phyloP scores from a whole-genome alignment of 306 rosid genomes.

The Oxytropis ochrocephala region DNA sequence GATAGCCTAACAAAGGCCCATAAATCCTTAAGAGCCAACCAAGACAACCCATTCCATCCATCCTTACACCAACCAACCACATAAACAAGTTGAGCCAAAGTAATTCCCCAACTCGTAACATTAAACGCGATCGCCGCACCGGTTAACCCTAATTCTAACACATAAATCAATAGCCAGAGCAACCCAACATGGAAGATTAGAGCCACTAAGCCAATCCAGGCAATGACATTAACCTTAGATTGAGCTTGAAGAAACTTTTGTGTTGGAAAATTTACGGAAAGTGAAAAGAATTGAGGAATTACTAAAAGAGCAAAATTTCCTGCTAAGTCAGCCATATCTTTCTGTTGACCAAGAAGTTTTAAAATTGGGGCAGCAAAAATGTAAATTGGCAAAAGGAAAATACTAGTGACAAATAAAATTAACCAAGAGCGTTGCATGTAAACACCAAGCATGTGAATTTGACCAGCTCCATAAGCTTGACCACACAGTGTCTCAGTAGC shows the following conservation, averaged over 20 bases:
- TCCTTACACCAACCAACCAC: constrained; percentile 75
- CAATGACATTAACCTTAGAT: constrained; percentile 63
- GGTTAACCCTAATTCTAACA: constrained; percentile 43
- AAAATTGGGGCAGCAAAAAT: constrained; percentile 61
- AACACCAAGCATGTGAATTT: constrained; percentile 62
- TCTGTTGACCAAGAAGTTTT: constrained; percentile 63
- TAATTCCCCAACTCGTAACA: constrained; percentile 60
- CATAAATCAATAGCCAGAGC: constrained; percentile 58
- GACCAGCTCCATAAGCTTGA: constrained; percentile 94
- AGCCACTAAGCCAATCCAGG: constrained; percentile 62
- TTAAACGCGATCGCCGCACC: constrained; percentile 75
- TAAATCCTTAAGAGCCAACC: constrained; percentile 68
- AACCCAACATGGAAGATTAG: constrained; percentile 42
- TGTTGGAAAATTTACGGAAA: constrained; percentile 63
- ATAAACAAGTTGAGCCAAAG: constrained; percentile 56
- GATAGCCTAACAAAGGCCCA: constrained; percentile 88
- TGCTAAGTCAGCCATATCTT: constrained; percentile 64
- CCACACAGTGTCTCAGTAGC: constrained; percentile 91
- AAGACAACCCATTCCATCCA: constrained; percentile 72
- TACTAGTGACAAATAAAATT: constrained; percentile 41
- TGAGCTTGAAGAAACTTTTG: constrained; percentile 88
- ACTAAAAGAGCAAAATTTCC: constrained; percentile 44
- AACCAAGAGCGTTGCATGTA: constrained; percentile 92
- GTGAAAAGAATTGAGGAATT: constrained; percentile 71
- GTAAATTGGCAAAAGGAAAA: constrained; percentile 59